phyloP scores from a whole-genome alignment of 495 filamentous ascomycete species.

The Trichoderma reesei region DNA sequence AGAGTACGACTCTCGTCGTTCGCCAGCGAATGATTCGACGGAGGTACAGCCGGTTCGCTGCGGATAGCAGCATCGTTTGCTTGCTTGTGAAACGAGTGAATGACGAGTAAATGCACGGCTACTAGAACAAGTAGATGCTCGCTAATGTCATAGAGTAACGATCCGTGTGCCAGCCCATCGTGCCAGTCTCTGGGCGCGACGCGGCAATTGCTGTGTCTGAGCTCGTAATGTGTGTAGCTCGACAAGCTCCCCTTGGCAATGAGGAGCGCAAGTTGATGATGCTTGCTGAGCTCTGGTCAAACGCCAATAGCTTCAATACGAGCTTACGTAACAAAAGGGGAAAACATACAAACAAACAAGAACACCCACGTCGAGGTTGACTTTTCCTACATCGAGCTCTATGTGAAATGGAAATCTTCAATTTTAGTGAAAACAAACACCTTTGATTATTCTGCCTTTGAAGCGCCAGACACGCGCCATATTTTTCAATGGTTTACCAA shows the following conservation, averaged over 20 bases:
- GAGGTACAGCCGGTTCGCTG: background rate
- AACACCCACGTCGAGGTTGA: too few species aligned
- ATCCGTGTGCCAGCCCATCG: background rate
- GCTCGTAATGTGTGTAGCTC: background rate
- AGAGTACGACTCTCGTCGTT: conserved; percentile 14
- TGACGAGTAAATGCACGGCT: background rate
- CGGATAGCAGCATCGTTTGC: background rate
- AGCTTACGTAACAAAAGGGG: background rate
- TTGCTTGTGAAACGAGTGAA: background rate
- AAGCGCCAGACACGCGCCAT: background rate
- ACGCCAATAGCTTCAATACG: background rate
- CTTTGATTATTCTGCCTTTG: background rate
- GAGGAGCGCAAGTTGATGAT: background rate
- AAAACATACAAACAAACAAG: background rate
- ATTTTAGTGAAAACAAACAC: too few species aligned
- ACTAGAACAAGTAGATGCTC: too few species aligned
- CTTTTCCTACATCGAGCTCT: too few species aligned
- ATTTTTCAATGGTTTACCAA: background rate
- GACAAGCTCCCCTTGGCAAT: background rate
- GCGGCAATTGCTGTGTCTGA: background rate
- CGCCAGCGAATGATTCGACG: conserved; percentile 17
- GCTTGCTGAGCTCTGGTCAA: background rate
- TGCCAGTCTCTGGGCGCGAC: background rate
- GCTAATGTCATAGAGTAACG: background rate
- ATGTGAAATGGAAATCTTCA: too few species aligned